Evolutionary conservation across 495 filamentous ascomycete genomes (phyloP).

Genomic region (Talaromyces stipitatus): DNA sequence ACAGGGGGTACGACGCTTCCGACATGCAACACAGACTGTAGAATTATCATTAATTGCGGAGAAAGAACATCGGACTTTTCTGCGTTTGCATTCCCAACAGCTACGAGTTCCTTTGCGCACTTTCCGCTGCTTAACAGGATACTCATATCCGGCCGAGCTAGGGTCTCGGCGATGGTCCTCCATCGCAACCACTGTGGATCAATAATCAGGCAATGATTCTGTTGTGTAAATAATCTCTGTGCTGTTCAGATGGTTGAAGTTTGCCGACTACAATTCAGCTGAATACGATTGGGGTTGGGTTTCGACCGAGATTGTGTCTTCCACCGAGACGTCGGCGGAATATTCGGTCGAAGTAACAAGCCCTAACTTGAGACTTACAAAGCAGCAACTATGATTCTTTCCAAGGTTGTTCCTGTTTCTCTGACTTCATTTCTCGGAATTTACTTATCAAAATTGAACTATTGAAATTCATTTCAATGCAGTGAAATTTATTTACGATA

Average conservation of each 20-base stretch:
- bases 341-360: background rate
- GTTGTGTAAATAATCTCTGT: no score
- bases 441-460: no score
- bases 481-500: no score
- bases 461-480: no score
- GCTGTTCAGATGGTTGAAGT: background rate
- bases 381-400: no score
- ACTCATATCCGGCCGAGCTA: background rate
- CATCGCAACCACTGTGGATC: background rate
- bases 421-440: no score
- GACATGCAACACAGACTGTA: conserved; percentile 9
- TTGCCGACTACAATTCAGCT: background rate
- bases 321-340: background rate
- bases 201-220: no score
- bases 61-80: conserved; percentile 15
- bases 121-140: background rate
- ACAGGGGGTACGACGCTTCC: conserved; percentile 8
- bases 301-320: background rate
- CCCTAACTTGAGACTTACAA: no score
- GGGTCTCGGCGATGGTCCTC: background rate
- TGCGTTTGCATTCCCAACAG: conserved; percentile 16
- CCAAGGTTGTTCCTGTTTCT: no score
- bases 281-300: background rate
- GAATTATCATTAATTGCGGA: background rate
- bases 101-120: conserved; percentile 14